Evolutionary conservation across 2,329 filamentous ascomycete genomes (phyloP).

Genomic region (Fusarium napiforme): DNA sequence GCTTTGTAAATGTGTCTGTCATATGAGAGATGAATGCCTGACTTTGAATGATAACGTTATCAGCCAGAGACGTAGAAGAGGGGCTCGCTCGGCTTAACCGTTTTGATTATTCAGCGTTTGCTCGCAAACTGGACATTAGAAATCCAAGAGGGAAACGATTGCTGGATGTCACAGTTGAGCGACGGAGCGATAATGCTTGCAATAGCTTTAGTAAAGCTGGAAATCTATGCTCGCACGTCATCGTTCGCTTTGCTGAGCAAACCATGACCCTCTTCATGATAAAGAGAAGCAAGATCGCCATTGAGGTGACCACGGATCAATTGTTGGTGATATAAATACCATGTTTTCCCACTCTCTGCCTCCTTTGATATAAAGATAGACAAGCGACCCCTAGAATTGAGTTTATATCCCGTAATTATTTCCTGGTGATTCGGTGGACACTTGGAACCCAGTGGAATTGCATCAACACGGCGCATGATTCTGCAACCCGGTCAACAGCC

Average conservation of each 20-base stretch:
- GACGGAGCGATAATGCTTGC: not conserved
- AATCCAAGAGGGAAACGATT: not conserved
- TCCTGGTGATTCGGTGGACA: not conserved
- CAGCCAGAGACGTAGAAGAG: not conserved
- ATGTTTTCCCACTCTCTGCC: not conserved
- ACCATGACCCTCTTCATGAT: not conserved
- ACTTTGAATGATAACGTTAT: conserved; percentile 12
- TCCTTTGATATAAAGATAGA: not conserved
- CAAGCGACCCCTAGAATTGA: not conserved
- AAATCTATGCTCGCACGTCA: conserved; percentile 10
- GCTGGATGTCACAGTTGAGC: not conserved
- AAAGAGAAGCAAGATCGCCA: not conserved
- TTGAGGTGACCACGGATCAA: not conserved
- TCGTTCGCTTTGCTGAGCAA: conserved; percentile 13
- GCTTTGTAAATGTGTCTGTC: not conserved
- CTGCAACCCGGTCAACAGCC: not conserved
- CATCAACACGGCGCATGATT: conserved; percentile 7
- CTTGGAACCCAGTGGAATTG: not conserved
- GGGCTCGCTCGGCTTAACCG: not conserved
- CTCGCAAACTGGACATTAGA: not conserved
- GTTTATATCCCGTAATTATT: not conserved
- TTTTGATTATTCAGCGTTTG: conserved; percentile 26
- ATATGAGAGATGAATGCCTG: not conserved
- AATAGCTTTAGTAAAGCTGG: not conserved
- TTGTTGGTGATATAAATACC: conserved; percentile 1